Conservation (phyloP, 116 monocot genomes). For the Dioscorea cayenensis region DNA sequence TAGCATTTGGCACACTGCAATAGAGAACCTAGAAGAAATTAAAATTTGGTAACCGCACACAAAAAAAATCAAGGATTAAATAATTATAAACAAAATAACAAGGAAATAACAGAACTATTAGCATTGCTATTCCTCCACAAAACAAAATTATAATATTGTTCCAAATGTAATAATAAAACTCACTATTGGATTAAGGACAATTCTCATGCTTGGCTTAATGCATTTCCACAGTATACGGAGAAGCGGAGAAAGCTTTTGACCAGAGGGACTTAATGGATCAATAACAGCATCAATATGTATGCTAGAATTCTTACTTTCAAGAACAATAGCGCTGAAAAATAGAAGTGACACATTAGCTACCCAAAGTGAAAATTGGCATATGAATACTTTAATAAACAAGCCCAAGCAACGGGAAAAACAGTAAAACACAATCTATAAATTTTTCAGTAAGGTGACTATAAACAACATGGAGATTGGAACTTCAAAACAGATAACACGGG, state of each 20-base stretch:
- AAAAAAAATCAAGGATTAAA: background rate
- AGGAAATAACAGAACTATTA: too few relatives aligned
- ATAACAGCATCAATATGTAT: slow-evolving; percentile 97
- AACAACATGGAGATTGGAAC: background rate
- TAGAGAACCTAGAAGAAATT: too few relatives aligned
- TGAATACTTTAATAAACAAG: too few relatives aligned
- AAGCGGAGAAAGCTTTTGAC: slow-evolving; percentile 89
- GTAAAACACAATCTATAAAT: too few relatives aligned
- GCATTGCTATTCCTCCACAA: too few relatives aligned
- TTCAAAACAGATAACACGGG: too few relatives aligned
- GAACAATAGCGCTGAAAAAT: slow-evolving; percentile 67
- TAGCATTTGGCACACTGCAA: too few relatives aligned
- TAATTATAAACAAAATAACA: background rate
- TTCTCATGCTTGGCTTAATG: slow-evolving; percentile 92
- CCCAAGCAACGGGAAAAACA: too few relatives aligned
- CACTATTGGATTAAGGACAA: slow-evolving; percentile 91
- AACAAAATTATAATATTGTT: background rate
- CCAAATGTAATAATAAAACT: slow-evolving; percentile 14
- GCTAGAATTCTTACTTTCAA: slow-evolving; percentile 60
- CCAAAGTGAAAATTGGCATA: background rate
- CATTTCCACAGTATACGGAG: slow-evolving; percentile 70
- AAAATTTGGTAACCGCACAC: too few relatives aligned
- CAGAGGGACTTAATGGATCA: slow-evolving; percentile 88
- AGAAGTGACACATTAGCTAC: background rate
- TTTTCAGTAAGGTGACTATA: background rate